Percentiles rank a stretch among this genome's conserved stretches.
phyloP scores from a whole-genome alignment of 2,329 filamentous ascomycete genomes.

The Ophiosphaerella korrae region DNA sequence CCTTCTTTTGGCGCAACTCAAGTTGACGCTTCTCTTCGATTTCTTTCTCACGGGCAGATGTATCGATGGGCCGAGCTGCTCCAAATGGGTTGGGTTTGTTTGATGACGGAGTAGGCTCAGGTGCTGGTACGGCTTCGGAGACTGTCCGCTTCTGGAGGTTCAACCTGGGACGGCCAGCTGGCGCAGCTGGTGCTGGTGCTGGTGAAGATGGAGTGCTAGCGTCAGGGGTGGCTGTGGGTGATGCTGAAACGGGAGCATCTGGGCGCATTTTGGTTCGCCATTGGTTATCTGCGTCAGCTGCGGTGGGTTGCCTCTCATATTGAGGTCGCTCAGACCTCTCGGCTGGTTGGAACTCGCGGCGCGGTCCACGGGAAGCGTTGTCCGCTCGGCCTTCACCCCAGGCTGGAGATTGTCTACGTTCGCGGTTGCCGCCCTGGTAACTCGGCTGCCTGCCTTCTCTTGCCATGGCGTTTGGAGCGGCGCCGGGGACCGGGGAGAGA shows the following conservation, averaged over 20 bases:
- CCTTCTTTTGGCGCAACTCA: constrained; percentile 78
- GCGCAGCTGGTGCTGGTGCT: constrained; percentile 63
- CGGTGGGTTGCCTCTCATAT: constrained; percentile 75
- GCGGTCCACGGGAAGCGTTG: constrained; percentile 79
- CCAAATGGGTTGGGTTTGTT: constrained; percentile 95
- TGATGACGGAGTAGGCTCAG: constrained; percentile 44
- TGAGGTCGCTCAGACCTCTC: constrained; percentile 54
- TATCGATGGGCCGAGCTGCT: constrained; percentile 91
- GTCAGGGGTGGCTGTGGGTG: constrained; percentile 71
- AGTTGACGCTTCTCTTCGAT: constrained; percentile 86
- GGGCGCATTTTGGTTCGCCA: constrained; percentile 93
- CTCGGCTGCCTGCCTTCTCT: constrained; percentile 64
- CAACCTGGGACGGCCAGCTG: constrained; percentile 74
- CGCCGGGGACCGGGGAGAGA: constrained; percentile 69
- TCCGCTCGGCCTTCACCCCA: constrained; percentile 74
- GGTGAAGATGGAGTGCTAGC: constrained; percentile 78
- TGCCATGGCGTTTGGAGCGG: constrained; percentile 29
- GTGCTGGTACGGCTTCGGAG: constrained; percentile 67
- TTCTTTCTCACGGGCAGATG: constrained; percentile 83
- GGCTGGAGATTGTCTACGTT: constrained; percentile 65
- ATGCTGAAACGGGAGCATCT: constrained; percentile 65
- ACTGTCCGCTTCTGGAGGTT: constrained; percentile 92
- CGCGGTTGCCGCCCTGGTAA: constrained; percentile 49
- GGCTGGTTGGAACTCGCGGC: constrained; percentile 67
- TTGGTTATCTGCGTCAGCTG: constrained; percentile 89